A percentile compares a stretch with the other conserved stretches of the same genome.
These are phyloP conservation scores for Gynandropsis gynandra DNA, from an alignment of 345 rosid species.

Conservation along the genomic window DNA sequence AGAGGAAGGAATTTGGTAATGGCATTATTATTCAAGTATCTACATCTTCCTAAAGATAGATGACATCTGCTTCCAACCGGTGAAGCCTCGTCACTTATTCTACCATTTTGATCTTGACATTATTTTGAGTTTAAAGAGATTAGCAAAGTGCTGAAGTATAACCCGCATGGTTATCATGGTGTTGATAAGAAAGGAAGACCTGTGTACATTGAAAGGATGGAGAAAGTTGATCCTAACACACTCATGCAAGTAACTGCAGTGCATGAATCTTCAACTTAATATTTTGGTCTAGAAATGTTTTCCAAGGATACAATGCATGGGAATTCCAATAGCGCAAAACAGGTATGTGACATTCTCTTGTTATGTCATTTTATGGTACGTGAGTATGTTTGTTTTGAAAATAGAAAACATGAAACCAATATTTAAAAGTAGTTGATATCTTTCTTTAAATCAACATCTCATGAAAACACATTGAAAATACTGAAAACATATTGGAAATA, in stretches of 20 bases:
- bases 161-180: constrained; percentile 94
- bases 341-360: too few relatives aligned
- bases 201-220: constrained; percentile 83
- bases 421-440: too few relatives aligned
- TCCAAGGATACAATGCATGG: too few relatives aligned
- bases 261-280: too few relatives aligned
- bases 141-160: constrained; percentile 63
- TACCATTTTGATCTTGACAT: constrained; percentile 25
- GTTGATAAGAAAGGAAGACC: constrained; percentile 97
- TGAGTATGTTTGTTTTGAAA: too few relatives aligned
- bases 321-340: too few relatives aligned
- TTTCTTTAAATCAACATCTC: too few relatives aligned
- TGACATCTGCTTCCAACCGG: background rate
- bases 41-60: constrained; percentile 11
- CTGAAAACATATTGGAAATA: too few relatives aligned
- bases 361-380: too few relatives aligned
- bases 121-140: constrained; percentile 88
- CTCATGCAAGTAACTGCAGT: constrained; percentile 98
- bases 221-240: constrained; percentile 78
- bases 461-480: too few relatives aligned
- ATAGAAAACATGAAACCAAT: too few relatives aligned
- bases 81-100: constrained; percentile 13
- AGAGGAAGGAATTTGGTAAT: constrained; percentile 89
- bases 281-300: too few relatives aligned
- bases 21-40: constrained; percentile 76